A percentile compares a stretch with the other conserved stretches of the same genome.
phyloP scores from a whole-genome alignment of 345 rosid species.

The Gossypium mustelinum region DNA sequence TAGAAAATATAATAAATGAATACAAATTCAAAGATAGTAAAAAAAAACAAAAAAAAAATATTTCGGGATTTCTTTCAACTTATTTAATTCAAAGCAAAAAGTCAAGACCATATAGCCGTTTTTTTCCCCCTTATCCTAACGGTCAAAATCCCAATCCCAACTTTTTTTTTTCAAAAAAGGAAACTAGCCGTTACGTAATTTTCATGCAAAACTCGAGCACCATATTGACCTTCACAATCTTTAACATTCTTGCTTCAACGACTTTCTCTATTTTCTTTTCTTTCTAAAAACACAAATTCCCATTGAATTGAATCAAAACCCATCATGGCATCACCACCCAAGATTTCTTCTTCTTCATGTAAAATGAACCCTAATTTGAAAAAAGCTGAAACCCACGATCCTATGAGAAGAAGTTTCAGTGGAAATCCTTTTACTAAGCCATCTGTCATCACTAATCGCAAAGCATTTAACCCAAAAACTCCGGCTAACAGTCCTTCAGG shows the following conservation, averaged over 20 bases:
- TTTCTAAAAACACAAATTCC: background rate
- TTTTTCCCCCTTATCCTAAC: background rate
- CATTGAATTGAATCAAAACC: background rate
- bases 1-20: no score
- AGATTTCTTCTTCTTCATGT: background rate
- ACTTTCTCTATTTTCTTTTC: constrained; percentile 6
- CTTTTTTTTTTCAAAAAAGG: background rate
- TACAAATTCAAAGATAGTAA: no score
- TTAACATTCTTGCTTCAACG: constrained; percentile 9
- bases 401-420: constrained; percentile 2
- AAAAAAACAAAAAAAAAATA: background rate
- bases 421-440: constrained; percentile 10
- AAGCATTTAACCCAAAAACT: constrained; percentile 1
- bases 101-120: background rate
- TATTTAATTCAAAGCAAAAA: background rate
- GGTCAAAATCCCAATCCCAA: constrained; percentile 7
- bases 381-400: background rate
- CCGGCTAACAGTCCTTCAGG: constrained; percentile 8
- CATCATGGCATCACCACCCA: constrained; percentile 5
- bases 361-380: background rate
- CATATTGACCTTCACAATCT: constrained; percentile 16
- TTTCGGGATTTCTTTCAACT: background rate
- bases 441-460: background rate
- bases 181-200: constrained; percentile 36
- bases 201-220: background rate